Conservation (phyloP, 73 alveolate genomes). For the Tetrahymena elliotti region DNA sequence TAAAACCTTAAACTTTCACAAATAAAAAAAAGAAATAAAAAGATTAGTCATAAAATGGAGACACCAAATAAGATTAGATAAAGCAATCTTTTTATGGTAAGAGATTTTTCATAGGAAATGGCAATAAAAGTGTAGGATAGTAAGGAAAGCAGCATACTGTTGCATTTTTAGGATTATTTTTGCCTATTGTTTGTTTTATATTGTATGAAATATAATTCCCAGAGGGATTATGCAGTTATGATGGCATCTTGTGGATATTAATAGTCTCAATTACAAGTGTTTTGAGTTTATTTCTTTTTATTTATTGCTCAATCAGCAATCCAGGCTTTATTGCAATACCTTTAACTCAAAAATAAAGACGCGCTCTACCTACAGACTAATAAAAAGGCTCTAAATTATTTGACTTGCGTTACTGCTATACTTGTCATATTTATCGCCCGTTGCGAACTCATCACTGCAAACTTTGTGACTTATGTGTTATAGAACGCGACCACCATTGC, state of each 20-base stretch:
- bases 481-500: slow-evolving; percentile 58
- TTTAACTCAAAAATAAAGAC: neutral
- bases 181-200: neutral
- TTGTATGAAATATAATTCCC: neutral
- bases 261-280: neutral
- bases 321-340: neutral
- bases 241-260: neutral
- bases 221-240: neutral
- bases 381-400: neutral
- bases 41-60: neutral
- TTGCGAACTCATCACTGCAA: slow-evolving; percentile 51
- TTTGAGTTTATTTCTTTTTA: neutral
- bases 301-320: neutral
- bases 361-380: neutral
- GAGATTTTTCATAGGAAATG: neutral
- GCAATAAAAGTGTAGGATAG: neutral
- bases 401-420: slow-evolving; percentile 30
- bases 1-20: neutral
- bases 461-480: slow-evolving; percentile 58
- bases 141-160: neutral
- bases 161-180: neutral
- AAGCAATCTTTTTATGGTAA: neutral
- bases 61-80: neutral
- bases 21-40: neutral
- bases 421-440: slow-evolving; percentile 56